Conservation (phyloP, 176 grass and related monocot species). For the Carex myosuroides region DNA sequence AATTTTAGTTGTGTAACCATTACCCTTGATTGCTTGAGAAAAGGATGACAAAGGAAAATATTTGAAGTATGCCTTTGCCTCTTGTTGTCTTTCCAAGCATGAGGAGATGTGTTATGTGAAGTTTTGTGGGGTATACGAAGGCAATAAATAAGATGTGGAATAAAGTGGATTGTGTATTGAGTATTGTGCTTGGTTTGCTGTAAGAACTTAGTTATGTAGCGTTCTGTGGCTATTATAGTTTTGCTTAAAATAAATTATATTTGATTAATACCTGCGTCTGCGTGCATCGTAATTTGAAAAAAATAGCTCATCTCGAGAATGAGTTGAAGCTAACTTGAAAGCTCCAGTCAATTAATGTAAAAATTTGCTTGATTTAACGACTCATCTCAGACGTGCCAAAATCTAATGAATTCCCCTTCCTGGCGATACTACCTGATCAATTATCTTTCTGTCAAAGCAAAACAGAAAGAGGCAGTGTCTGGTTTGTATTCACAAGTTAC, state of each 20-base stretch:
- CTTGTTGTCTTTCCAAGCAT: background rate
- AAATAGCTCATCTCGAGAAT: too few species aligned
- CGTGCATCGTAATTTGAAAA: too few species aligned
- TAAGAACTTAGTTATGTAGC: background rate
- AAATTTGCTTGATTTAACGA: background rate
- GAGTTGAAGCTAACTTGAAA: too few species aligned
- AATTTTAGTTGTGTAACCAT: slow-evolving; percentile 19
- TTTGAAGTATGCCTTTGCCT: background rate
- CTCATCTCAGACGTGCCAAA: background rate
- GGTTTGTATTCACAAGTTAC: too few species aligned
- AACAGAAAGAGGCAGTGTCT: background rate
- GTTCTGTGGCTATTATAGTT: background rate
- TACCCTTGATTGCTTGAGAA: slow-evolving; percentile 25
- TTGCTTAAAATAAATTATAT: slow-evolving; percentile 10
- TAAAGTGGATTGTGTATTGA: background rate
- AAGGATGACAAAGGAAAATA: background rate
- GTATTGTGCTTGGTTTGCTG: slow-evolving; percentile 11
- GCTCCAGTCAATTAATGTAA: too few species aligned
- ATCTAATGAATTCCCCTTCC: too few species aligned
- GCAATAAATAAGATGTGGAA: background rate
- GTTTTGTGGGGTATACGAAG: background rate
- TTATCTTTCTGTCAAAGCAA: background rate
- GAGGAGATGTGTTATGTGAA: background rate
- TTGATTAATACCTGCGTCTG: background rate
- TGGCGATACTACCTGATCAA: background rate